Evolutionary conservation across 768 basidiomycete genomes (phyloP), one percentile per base, ranked within the genome.

Genomic region (Agrocybe pediades): DNA sequence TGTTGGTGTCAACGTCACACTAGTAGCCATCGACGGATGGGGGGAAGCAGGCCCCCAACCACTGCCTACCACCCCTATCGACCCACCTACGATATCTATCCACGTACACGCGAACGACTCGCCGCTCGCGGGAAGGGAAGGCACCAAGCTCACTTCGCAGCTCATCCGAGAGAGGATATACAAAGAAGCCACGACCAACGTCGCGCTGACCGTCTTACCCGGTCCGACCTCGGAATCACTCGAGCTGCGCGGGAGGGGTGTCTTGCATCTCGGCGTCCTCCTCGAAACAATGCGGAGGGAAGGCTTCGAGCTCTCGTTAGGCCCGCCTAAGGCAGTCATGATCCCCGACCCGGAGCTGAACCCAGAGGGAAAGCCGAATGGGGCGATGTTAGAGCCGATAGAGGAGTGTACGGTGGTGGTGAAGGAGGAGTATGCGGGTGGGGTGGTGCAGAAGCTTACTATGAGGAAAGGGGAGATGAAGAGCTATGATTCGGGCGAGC

Each of bases 161-260:
- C 49, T 79, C 25, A 74, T 81, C 60, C 74, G 75, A 6, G 78
- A 81, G 39, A 70, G 78, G 1, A 75, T 79, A 48, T 69, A 73
- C 62, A 77, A 77, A 59, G 79, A 81, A 65, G 75, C 78, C 2
- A 73, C 76, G 53, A 81, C 79, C n/a, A 79, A 81, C 51, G 77
- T 79, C 44, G 78, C 78, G 0, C 65, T 81, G n/a, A 71, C 68
- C 29, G 75, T 81, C 44, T 68, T 81, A 6, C 79, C 78, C 0
- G 78, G 77, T 2, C 77, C 78, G 1, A 78, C 78, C 8, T 75
- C 77, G 25, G 79, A 81, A 54, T 76, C 76, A 2, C 67, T 81
- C 26, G 79, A 79, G 62, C 69, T 81, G 1, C 75, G 78, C 24
- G 79, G 79, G 1, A 68, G 78, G 9, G 79, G 77, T 23, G 77